Conservation (phyloP, 257 asterid species). For the Orobanche coerulescens region DNA sequence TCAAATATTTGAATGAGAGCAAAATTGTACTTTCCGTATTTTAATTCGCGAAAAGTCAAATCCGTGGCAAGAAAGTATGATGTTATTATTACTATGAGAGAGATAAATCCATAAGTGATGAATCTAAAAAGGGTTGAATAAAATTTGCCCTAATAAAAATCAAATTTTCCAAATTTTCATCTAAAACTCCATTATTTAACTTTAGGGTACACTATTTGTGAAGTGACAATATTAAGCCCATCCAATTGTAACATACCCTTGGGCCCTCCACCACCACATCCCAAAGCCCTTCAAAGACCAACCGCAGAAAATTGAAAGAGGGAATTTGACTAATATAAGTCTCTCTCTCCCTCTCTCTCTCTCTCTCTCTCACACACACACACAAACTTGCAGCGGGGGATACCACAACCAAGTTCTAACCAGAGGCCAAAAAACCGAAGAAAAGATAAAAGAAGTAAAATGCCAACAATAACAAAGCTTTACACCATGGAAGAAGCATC, state of each 20-base stretch:
- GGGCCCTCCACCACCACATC: neutral
- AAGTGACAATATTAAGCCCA: neutral
- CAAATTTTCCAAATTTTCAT: too few species aligned
- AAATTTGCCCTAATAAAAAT: too few species aligned
- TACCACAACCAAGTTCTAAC: neutral
- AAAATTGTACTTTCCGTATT: too few species aligned
- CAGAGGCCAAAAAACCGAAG: neutral
- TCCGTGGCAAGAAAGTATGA: too few species aligned
- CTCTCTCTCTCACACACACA: constrained; percentile 7
- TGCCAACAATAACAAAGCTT: constrained; percentile 80
- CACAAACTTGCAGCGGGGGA: constrained; percentile 5
- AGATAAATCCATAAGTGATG: too few species aligned
- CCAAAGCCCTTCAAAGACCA: constrained; percentile 1
- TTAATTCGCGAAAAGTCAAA: too few species aligned
- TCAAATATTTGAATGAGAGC: too few species aligned
- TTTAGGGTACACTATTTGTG: neutral
- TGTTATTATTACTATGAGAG: too few species aligned
- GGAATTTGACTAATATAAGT: neutral
- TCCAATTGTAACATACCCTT: neutral
- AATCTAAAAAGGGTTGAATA: too few species aligned
- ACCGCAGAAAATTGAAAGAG: neutral
- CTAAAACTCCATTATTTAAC: too few species aligned
- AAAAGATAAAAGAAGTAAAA: constrained; percentile 13
- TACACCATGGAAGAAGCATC: constrained; percentile 72
- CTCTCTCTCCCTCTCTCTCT: neutral